phyloP scores from a whole-genome alignment of 2,329 filamentous ascomycete species.

The Sporothrix phasma region DNA sequence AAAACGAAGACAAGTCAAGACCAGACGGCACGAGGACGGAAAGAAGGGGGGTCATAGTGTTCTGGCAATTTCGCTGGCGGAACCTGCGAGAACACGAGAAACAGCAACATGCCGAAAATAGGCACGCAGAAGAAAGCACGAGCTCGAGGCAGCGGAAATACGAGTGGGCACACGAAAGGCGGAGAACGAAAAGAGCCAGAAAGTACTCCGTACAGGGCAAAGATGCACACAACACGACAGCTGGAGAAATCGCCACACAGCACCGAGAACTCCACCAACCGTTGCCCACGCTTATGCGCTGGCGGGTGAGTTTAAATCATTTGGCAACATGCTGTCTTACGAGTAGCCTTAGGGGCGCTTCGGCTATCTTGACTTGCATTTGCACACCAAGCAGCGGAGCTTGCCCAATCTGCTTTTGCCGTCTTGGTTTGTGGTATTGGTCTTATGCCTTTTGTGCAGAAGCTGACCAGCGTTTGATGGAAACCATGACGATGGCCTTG shows the following conservation, averaged over 20 bases:
- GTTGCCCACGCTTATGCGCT: neutral
- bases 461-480: neutral
- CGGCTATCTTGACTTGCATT: neutral
- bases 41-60: too few relatives aligned
- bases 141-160: neutral
- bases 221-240: neutral
- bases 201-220: too few relatives aligned
- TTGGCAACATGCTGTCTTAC: constrained; percentile 3
- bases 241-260: neutral
- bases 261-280: neutral
- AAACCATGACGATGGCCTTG: neutral
- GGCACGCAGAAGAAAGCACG: neutral
- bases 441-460: neutral
- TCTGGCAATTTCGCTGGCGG: too few relatives aligned
- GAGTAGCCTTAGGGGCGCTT: constrained; percentile 3
- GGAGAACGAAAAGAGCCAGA: neutral
- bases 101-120: neutral
- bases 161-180: neutral
- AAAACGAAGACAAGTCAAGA: neutral
- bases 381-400: too few relatives aligned
- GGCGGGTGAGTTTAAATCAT: neutral
- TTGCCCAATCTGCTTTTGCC: too few relatives aligned
- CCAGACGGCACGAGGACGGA: neutral
- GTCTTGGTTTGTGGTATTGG: neutral
- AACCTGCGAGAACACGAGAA: neutral